These are phyloP conservation scores for Trichoderma polysporum DNA, from an alignment of 2,329 filamentous ascomycete genomes.

Conservation along the genomic window DNA sequence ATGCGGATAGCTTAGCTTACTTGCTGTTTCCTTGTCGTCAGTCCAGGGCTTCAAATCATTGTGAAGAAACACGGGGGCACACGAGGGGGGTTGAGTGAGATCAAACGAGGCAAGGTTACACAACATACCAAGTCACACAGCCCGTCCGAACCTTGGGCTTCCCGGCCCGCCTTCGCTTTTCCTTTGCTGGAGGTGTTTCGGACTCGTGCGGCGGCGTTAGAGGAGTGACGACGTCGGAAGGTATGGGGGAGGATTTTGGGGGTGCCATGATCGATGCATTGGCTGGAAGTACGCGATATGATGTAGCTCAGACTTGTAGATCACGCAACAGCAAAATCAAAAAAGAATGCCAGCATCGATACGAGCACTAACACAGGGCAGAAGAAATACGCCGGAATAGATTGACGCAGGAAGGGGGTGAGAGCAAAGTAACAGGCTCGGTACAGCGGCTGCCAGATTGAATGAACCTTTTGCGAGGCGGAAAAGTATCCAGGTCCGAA, in stretches of 20 bases:
- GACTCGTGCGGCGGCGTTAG: constrained; percentile 17
- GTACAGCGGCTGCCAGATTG: not conserved
- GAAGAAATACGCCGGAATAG: not conserved
- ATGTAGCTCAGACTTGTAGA: not conserved
- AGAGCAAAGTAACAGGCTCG: not conserved
- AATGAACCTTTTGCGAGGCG: not conserved
- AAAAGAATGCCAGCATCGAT: not conserved
- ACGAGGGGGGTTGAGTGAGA: not conserved
- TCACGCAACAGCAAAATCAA: not conserved
- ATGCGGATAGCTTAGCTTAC: not conserved
- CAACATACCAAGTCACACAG: constrained; percentile 41
- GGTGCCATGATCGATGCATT: constrained; percentile 18
- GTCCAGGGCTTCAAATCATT: not conserved
- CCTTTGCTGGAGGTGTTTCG: not conserved
- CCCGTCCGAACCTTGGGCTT: constrained; percentile 42
- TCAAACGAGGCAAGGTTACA: not conserved
- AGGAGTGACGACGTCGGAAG: constrained; percentile 3
- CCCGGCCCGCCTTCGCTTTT: constrained; percentile 35
- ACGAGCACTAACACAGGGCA: constrained; percentile 6
- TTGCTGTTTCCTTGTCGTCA: constrained; percentile 20
- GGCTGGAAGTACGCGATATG: not conserved
- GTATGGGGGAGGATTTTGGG: not conserved
- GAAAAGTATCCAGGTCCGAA: not conserved
- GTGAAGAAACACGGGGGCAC: not conserved
- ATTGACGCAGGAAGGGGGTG: not conserved